A percentile compares a stretch with the other conserved stretches of the same genome.
phyloP scores from a whole-genome alignment of 805 yeast species.

The Hanseniaspora pseudoguilliermondii region DNA sequence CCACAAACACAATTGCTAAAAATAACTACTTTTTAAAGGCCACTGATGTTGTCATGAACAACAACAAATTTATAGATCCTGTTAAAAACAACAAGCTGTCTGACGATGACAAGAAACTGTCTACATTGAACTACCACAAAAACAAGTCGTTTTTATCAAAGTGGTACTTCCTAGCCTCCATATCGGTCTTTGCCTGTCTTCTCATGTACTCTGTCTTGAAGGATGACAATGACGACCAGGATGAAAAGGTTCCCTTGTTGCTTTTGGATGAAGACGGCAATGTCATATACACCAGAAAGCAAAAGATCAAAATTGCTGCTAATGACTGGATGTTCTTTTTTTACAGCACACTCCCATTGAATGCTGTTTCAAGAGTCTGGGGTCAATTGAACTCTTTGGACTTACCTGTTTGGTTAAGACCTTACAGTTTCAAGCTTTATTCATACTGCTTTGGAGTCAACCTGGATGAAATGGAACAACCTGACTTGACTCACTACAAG shows the following conservation, averaged over 20 bases:
- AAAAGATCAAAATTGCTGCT: conserved; percentile 26
- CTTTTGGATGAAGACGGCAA: conserved; percentile 5
- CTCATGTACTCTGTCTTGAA: conserved; percentile 8
- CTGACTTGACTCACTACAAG: conserved; percentile 57
- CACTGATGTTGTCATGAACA: conserved; percentile 8
- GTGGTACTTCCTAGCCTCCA: conserved; percentile 12
- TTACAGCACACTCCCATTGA: conserved; percentile 80
- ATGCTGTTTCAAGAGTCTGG: conserved; percentile 87
- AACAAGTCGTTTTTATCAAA: conserved; percentile 9
- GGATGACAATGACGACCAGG: conserved; percentile 2
- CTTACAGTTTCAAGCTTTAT: conserved; percentile 68
- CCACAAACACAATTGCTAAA: neutral
- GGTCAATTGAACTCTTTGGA: conserved; percentile 75
- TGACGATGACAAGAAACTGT: conserved; percentile 2
- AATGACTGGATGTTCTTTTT: conserved; percentile 79
- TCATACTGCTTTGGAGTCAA: conserved; percentile 76
- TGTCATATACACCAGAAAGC: conserved; percentile 19
- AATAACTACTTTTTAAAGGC: neutral
- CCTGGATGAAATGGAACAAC: conserved; percentile 76
- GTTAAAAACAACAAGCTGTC: neutral
- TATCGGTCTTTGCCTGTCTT: conserved; percentile 8
- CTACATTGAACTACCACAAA: neutral
- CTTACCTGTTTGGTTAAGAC: conserved; percentile 79
- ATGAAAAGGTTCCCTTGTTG: conserved; percentile 3
- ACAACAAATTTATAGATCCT: neutral